phyloP scores from a whole-genome alignment of 1,139 yeast species.

The Kurtzmaniella natalensis region DNA sequence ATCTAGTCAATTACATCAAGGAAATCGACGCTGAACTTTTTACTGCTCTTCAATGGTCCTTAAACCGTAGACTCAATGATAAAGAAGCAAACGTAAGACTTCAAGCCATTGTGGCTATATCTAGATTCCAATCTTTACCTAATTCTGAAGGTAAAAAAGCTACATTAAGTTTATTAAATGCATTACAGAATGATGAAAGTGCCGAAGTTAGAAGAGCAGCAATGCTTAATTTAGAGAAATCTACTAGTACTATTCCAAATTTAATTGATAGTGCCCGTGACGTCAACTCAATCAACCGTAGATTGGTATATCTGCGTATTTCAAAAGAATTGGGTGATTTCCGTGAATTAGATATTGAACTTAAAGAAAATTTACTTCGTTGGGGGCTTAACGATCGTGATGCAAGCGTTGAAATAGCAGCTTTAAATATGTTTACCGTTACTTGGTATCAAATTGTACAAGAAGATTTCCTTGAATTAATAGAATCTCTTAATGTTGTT shows the following conservation, averaged over 20 bases:
- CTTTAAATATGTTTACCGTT: constrained; percentile 62
- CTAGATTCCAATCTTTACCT: constrained; percentile 64
- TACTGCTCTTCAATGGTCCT: constrained; percentile 55
- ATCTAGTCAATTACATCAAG: constrained; percentile 65
- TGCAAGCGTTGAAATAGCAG: constrained; percentile 64
- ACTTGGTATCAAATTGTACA: constrained; percentile 70
- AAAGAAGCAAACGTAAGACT: constrained; percentile 75
- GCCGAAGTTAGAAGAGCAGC: constrained; percentile 91
- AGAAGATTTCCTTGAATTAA: constrained; percentile 66
- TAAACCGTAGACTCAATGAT: constrained; percentile 66
- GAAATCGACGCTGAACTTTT: constrained; percentile 75
- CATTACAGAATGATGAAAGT: constrained; percentile 73
- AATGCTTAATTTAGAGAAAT: constrained; percentile 61
- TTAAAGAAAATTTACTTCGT: constrained; percentile 61
- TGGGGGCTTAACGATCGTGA: constrained; percentile 94
- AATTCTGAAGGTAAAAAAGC: constrained; percentile 43
- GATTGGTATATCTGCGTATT: constrained; percentile 66
- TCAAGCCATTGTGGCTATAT: constrained; percentile 77
- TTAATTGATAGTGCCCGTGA: constrained; percentile 84
- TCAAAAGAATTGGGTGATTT: constrained; percentile 69
- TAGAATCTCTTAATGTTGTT: constrained; percentile 67
- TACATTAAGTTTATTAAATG: constrained; percentile 47
- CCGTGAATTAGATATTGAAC: constrained; percentile 48
- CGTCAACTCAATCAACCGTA: constrained; percentile 63
- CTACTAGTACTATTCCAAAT: constrained; percentile 49